Conservation (phyloP, 768 basidiomycete genomes). For the Leccinum obscurum region DNA sequence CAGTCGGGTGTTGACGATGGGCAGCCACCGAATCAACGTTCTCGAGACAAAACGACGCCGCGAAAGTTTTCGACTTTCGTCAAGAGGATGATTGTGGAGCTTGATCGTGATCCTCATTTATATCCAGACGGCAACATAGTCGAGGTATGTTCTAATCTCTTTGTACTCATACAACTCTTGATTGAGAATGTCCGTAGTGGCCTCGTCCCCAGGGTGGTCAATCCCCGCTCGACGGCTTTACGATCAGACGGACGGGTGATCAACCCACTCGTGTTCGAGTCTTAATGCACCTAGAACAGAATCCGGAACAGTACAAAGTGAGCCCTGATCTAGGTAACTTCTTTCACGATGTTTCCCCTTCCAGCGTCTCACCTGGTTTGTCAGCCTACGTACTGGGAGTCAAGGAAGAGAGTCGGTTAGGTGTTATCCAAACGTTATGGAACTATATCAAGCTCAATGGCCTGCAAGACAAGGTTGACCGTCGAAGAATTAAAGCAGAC, state of each 20-base stretch:
- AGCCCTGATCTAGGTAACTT: slow-evolving; percentile 66
- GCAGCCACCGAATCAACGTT: slow-evolving; percentile 60
- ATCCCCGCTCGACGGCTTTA: slow-evolving; percentile 82
- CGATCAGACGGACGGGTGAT: slow-evolving; percentile 80
- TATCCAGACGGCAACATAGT: slow-evolving; percentile 88
- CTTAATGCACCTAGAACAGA: slow-evolving; percentile 84
- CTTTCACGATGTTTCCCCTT: background rate
- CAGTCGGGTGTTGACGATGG: background rate
- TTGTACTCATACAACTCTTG: background rate
- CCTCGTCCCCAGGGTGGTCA: slow-evolving; percentile 54
- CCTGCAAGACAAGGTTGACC: slow-evolving; percentile 80
- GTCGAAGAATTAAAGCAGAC: slow-evolving; percentile 68
- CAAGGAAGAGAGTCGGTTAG: slow-evolving; percentile 82
- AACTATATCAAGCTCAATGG: slow-evolving; percentile 86
- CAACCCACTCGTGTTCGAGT: slow-evolving; percentile 73
- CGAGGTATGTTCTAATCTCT: slow-evolving; percentile 53
- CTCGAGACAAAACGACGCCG: slow-evolving; percentile 58
- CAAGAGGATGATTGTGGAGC: slow-evolving; percentile 80
- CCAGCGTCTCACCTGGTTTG: slow-evolving; percentile 3
- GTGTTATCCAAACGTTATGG: slow-evolving; percentile 84
- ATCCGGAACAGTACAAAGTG: slow-evolving; percentile 83
- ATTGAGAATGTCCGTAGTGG: slow-evolving; percentile 48
- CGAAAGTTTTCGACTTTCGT: slow-evolving; percentile 87
- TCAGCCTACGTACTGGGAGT: slow-evolving; percentile 68
- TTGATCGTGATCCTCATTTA: slow-evolving; percentile 79